These are phyloP conservation scores for Dendrobium huoshanense DNA, from an alignment of 106 monocot species.

Conservation along the genomic window DNA sequence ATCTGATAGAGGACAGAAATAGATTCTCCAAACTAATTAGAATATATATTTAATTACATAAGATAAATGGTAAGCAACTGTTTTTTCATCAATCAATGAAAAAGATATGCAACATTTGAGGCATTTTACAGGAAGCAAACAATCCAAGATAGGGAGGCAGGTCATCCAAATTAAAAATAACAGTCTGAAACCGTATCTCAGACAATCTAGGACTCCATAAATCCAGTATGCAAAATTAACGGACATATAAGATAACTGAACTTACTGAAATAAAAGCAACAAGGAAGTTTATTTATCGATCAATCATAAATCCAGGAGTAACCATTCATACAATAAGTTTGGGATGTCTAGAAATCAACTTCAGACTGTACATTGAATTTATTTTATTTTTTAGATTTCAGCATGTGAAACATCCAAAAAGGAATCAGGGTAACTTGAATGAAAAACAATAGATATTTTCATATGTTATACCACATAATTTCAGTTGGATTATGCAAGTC, in stretches of 20 bases:
- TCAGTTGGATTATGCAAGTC: neutral
- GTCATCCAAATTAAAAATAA: neutral
- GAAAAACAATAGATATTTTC: neutral
- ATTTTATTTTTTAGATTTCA: neutral
- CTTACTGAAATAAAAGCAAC: neutral
- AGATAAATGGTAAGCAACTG: neutral
- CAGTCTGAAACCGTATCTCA: neutral
- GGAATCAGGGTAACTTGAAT: neutral
- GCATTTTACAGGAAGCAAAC: neutral
- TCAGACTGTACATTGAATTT: neutral
- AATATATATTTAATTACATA: neutral
- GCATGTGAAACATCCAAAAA: neutral
- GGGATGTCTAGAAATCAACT: neutral
- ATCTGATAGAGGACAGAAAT: constrained; percentile 37
- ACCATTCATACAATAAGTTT: neutral
- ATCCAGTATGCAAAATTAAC: neutral
- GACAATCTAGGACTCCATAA: neutral
- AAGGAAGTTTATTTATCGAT: neutral
- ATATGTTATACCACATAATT: neutral
- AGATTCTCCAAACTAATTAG: neutral
- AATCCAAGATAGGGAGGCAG: neutral
- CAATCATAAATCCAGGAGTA: no score
- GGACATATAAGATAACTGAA: neutral
- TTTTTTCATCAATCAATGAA: neutral
- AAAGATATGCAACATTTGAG: neutral